Base-by-base conservation (phyloP, 768 basidiomycete genomes). In the Serendipita sp. region DNA sequence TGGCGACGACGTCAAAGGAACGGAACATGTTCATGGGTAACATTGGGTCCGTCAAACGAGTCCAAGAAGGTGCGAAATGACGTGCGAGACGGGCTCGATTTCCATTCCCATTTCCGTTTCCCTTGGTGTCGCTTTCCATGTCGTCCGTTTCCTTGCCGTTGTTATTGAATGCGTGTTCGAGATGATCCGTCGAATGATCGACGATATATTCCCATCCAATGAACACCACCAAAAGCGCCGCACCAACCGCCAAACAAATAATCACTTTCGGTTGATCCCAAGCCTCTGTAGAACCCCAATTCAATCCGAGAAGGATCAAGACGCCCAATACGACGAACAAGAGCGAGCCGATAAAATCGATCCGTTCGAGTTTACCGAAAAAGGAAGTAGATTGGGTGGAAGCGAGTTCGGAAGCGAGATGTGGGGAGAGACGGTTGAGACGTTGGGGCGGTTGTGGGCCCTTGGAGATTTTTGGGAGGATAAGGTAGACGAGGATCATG, bases 291-390 rank as follows among this genome's bases (percentile, higher is more conserved):
- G 79, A 76, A 3, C 80, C 80, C 78, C 79, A 80, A 68, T 78
- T 80, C 62, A 82, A 73, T 16, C 78, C 81, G 4, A 82, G 76
- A 34, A 82, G 71, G 60, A 82, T 65, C 23, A 81, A 74, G 48
- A 80, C 74, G 15, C 79, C 77, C 28, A 75, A 77, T 5, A 65
- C 66, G 67, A 78, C 72, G 23, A 23, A 23, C 23, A 23, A 23
- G 23, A 23, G 23, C 23, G 23, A 23, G 23, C 23, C 23, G 23
- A 23, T 23, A 23, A 23, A 23, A 23, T 23, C 23, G 23, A 23
- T 23, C 23, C 23, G 23, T 23, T 23, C 23, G 23, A 23, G 23
- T 23, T 23, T 23, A 23, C 23, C 23, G 23, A 23, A 23, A 23
- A 23, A 23, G 23, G 23, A 23, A 23, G 23, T 23, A 23, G 23